These are phyloP conservation scores for Claviceps africana DNA, from an alignment of 2,329 filamentous ascomycete species.

Conservation along the genomic window DNA sequence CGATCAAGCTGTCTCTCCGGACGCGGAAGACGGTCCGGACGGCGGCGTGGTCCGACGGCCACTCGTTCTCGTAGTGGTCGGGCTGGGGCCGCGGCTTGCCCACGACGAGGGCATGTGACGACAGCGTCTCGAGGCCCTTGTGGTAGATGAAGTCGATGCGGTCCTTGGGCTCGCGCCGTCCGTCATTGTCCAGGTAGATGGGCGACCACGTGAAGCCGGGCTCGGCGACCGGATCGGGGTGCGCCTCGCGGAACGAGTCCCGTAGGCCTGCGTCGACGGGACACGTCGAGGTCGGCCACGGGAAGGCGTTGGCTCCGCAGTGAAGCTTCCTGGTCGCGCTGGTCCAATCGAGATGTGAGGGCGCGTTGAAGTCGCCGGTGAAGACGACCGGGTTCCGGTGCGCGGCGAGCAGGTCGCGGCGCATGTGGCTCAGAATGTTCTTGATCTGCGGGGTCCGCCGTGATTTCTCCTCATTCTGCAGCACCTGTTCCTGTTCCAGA, in stretches of 20 bases:
- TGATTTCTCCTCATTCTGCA: constrained; percentile 21
- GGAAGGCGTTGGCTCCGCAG: constrained; percentile 20
- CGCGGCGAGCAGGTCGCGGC: constrained; percentile 15
- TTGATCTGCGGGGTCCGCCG: constrained; percentile 25
- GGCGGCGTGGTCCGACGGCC: constrained; percentile 27
- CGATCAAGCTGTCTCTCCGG: not conserved
- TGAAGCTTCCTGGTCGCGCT: constrained; percentile 19
- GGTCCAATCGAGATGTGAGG: constrained; percentile 29
- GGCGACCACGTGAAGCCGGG: constrained; percentile 28
- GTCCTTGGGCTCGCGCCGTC: constrained; percentile 23
- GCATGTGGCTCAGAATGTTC: constrained; percentile 21
- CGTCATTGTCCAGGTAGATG: constrained; percentile 19
- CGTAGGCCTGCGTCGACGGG: constrained; percentile 21
- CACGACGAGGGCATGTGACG: constrained; percentile 18
- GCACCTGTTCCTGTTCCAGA: constrained; percentile 18
- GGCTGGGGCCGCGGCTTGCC: constrained; percentile 21
- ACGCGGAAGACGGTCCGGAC: constrained; percentile 17
- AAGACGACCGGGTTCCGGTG: constrained; percentile 21
- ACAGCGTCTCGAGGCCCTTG: constrained; percentile 20
- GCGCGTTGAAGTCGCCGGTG: constrained; percentile 29
- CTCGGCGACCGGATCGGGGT: constrained; percentile 20
- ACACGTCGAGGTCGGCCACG: constrained; percentile 25
- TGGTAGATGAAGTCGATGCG: constrained; percentile 30
- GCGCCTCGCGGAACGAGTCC: constrained; percentile 25
- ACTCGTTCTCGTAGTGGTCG: constrained; percentile 24